Evolutionary conservation across 805 yeast species (phyloP).

Genomic region (Babjeviella inositovora): DNA sequence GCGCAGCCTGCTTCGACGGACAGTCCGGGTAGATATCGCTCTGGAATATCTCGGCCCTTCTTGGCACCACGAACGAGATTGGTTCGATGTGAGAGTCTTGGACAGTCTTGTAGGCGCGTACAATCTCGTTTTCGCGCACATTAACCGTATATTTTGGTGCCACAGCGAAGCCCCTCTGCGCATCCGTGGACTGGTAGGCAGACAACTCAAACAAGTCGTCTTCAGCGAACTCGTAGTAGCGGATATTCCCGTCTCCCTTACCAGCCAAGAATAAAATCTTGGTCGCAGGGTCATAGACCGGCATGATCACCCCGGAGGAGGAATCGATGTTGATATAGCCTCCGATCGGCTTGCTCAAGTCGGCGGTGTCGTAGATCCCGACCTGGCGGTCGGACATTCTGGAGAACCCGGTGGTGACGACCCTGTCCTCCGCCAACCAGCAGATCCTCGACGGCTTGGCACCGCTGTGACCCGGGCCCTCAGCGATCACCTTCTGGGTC

Average conservation of each 20-base stretch:
- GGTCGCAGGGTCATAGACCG: conserved; percentile 72
- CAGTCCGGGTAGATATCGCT: conserved; percentile 87
- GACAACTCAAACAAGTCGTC: conserved; percentile 74
- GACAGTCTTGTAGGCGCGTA: conserved; percentile 74
- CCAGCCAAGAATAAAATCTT: conserved; percentile 82
- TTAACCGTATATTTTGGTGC: conserved; percentile 75
- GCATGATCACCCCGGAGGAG: conserved; percentile 88
- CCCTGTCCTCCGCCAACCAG: conserved; percentile 84
- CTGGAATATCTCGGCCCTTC: conserved; percentile 87
- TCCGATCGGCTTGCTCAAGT: conserved; percentile 62
- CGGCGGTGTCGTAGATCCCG: conserved; percentile 80
- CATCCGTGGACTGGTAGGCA: conserved; percentile 79
- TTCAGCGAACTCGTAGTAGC: conserved; percentile 73
- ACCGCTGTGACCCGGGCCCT: conserved; percentile 84
- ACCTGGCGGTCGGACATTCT: conserved; percentile 86
- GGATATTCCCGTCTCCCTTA: conserved; percentile 95
- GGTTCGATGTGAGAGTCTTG: conserved; percentile 81
- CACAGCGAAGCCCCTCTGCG: conserved; percentile 92
- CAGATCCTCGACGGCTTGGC: conserved; percentile 80
- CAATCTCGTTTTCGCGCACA: conserved; percentile 71
- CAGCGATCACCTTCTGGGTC: conserved; percentile 55
- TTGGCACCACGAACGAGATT: conserved; percentile 82
- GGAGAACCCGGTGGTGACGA: conserved; percentile 91
- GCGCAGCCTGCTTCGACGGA: conserved; percentile 66
- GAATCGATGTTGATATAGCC: conserved; percentile 81